Evolutionary conservation across 2,329 filamentous ascomycete genomes (phyloP), one percentile per base, ranked within the genome.

Genomic region (Diaporthe destruens): DNA sequence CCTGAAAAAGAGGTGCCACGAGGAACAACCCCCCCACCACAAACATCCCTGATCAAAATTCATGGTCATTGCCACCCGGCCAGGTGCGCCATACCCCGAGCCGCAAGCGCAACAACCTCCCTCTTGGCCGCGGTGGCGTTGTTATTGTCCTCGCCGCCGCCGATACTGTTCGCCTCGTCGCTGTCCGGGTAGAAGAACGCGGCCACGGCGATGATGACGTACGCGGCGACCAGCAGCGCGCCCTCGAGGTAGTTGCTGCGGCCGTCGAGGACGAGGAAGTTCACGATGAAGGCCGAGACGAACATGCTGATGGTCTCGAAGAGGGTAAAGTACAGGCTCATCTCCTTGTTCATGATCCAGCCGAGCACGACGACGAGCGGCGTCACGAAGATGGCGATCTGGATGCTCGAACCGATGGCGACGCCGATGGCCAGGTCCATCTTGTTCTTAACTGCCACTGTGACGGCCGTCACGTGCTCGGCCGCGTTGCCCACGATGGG

Each of bases 231-330:
- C 42, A 93, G 80, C 54, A 93, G 80, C 1, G 91, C 91, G 20
- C 94, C 94, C 83, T 97, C 94, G 20, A 97, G 88, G 78, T 96
- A 97, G 80, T 97, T 97, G 80, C 92, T 94, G 80, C 94, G 89
- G 14, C 94, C 94, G 78, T 97, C 94, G 74, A 96, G 85, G 57
- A 97, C 94, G 74, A 97, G 84, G 80, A 96, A 97, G 83, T 96
- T 96, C 81, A 96, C 93, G 75, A 97, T 94, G 75, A 97, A 91
- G 6, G 94, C 91, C 66, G 91, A 93, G 63, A 96, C 90, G 81
- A 97, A 97, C 78, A 97, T 88, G 71, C 92, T 93, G 25, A 96
- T 93, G 0, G 94, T 97, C 87, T 97, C 94, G 82, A 97, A 97
- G 61, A 94, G 87, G 72, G 94, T 94, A 81, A 97, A 97, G 84